Percentiles rank a stretch among this genome's conserved stretches.
phyloP scores from a whole-genome alignment of 805 yeast species.

The Metschnikowia shivogae region DNA sequence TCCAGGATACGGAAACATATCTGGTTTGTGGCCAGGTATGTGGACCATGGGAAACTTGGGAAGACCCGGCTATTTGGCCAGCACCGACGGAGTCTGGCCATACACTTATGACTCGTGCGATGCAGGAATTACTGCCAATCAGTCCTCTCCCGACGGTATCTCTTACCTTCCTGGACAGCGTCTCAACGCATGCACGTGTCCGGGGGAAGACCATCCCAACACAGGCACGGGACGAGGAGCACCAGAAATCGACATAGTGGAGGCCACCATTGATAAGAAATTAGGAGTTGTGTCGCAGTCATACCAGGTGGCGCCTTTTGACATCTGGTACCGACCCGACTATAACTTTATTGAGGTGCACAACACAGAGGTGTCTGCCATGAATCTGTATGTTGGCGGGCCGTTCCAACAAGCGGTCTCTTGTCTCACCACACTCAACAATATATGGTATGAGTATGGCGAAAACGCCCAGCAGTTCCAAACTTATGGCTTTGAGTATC shows the following conservation, averaged over 20 bases:
- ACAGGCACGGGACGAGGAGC: conserved; percentile 89
- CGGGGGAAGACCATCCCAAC: conserved; percentile 83
- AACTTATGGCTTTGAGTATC: conserved; percentile 70
- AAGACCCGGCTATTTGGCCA: conserved; percentile 83
- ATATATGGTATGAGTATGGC: conserved; percentile 76
- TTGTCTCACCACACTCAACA: conserved; percentile 72
- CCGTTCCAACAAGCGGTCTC: conserved; percentile 93
- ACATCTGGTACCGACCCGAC: conserved; percentile 92
- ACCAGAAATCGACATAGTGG: conserved; percentile 80
- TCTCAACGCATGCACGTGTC: conserved; percentile 73
- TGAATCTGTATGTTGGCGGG: conserved; percentile 90
- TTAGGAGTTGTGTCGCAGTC: conserved; percentile 86
- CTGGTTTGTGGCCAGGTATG: conserved; percentile 95
- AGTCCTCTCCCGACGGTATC: conserved; percentile 84
- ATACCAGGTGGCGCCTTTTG: conserved; percentile 87
- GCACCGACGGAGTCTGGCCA: conserved; percentile 95
- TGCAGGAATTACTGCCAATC: conserved; percentile 93
- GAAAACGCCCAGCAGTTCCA: conserved; percentile 55
- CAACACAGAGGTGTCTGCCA: conserved; percentile 63
- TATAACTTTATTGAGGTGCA: conserved; percentile 72
- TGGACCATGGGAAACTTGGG: conserved; percentile 95
- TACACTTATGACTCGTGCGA: conserved; percentile 84
- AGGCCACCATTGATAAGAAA: conserved; percentile 63
- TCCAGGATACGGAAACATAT: conserved; percentile 72
- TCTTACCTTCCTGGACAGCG: conserved; percentile 84